Evolutionary conservation across 768 basidiomycete species (phyloP), one percentile per base, ranked within the genome.

Genomic region (Lactarius quietus): DNA sequence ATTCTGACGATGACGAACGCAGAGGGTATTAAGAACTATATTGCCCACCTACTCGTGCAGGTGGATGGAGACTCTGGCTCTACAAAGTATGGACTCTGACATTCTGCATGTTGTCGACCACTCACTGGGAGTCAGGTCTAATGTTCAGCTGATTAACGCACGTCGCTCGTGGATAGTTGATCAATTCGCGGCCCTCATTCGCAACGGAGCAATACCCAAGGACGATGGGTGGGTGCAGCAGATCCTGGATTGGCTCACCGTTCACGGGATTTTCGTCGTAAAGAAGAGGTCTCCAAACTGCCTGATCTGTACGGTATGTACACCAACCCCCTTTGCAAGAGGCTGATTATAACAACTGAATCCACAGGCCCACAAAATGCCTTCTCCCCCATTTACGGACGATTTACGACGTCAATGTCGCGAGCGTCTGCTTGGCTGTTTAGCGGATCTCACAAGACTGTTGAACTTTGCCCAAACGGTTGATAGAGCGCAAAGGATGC

Each of bases 151-250:
- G 14, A 76, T 84, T 29, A 84, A 86, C 65, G 78, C 83, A 3
- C 82, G 87, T 62, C 79, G 94, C 62, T 74, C 75, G 31, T 99
- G 96, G 96, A 85, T 92, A 36, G 82, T 91, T 57, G 94, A 97
- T 55, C 96, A 98, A 75, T 79, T 97, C 23, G 80, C 83, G 17
- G 82, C 84, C 5, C 84, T 97, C 35, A 79, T 95, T 68, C 87
- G 88, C 48, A 95, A 93, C 72, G 85, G 86, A 15, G 82, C 85
- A 1, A 83, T 95, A 55, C 91, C 89, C 5, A 94, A 92, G 72
- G 81, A 82, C 51, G 94, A 96, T 73, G 80, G 80, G 39, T 94
- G 93, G 87, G 79, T 95, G 23, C 80, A 83, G 62, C 77, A 80
- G 14, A 77, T 95, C 61, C 79, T 98, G 31, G 86, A 95, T 66